Evolutionary conservation across 495 filamentous ascomycete species (phyloP), one percentile per base, ranked within the genome.

Genomic region (Usnea hakonensis): DNA sequence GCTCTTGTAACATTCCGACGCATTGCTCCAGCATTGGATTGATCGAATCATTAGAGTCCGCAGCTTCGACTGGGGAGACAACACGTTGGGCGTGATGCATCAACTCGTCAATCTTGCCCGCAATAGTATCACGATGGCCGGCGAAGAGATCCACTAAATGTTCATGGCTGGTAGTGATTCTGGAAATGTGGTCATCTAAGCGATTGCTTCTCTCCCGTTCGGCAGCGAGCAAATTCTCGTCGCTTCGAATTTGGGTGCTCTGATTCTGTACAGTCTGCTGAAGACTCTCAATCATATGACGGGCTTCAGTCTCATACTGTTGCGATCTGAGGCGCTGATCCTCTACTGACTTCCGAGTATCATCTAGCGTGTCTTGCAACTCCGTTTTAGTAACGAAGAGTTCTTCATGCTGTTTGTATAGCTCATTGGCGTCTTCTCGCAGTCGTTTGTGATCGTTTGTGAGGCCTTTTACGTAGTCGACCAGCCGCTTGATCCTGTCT

Each of bases 381-480:
- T n/a, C 46, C 32, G 44, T 41, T 35, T 65, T 55, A 7, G 61
- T 44, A 6, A 37, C 10, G 17, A 32, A 3, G 21, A 62, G 37
- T 14, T 35, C 35, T 21, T 55, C 3, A 30, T 59, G 46, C 30
- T 41, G 57, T 9, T 26, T 55, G 8, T 32, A 52, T 14, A 68
- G 38, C 13, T 37, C 38, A 8, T 53, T 37, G 9, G 52, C 57
- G 36, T 64, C 35, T 4, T 70, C 60, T 58, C 66, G 55, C 10
- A 70, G 64, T 19, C 55, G 46, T 5, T 64, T 62, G 30, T 70
- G 66, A 36, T 70, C 68, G 33, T 70, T 68, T 48, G 59, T 61
- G 7, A 70, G 61, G 33, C 64, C 66, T 54, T 64, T 57, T 19
- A 68, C 53, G 19, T 61, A 61, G 4, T 66, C 61, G 36, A 21